Conservation (phyloP, 2,329 filamentous ascomycete genomes). For the Kalaharituber pfeilii region DNA sequence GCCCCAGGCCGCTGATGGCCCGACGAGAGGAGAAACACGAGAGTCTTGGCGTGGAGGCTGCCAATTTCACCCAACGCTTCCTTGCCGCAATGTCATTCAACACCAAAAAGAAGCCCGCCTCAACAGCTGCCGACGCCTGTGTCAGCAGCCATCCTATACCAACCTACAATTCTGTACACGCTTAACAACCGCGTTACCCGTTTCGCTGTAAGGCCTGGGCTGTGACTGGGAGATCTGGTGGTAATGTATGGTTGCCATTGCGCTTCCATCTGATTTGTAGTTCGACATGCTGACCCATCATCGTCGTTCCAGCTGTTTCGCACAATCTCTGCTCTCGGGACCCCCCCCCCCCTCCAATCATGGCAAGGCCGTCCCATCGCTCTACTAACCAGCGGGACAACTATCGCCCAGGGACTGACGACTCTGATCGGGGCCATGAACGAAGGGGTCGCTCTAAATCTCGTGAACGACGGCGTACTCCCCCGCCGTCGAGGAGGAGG, state of each 20-base stretch:
- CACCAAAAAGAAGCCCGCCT: background rate
- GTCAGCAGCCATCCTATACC: background rate
- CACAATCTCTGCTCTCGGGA: background rate
- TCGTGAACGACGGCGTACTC: background rate
- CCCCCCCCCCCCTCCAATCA: background rate
- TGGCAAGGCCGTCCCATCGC: background rate
- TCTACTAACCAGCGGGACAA: background rate
- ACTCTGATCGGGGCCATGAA: background rate
- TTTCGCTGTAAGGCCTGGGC: background rate
- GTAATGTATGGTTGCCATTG: background rate
- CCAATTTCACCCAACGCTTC: background rate
- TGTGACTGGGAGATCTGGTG: background rate
- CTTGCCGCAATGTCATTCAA: constrained; percentile 2
- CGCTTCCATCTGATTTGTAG: background rate
- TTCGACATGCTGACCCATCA: background rate
- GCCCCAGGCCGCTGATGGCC: background rate
- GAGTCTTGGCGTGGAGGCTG: constrained; percentile 2
- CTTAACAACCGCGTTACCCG: background rate
- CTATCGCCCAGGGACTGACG: background rate
- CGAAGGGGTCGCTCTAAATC: background rate
- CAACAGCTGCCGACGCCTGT: background rate
- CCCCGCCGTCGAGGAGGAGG: background rate
- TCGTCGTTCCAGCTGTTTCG: background rate
- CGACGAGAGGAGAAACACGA: background rate
- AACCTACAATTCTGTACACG: background rate